Base-by-base conservation (phyloP, 345 rosid genomes). In the Aegle marmelos region DNA sequence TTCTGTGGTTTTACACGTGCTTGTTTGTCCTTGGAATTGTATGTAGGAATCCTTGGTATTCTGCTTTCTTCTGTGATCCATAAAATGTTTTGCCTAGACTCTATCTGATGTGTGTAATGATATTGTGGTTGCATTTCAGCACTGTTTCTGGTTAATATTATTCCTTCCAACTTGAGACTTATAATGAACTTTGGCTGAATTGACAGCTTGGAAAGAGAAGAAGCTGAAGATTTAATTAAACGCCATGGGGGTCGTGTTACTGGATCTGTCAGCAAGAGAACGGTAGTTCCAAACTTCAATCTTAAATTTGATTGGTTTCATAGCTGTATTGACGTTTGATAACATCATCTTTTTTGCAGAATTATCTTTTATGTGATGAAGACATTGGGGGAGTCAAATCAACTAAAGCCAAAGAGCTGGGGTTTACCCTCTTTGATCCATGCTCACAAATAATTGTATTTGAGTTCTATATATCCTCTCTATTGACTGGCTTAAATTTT, bases 201-300 rank as follows among this genome's bases (percentile, higher is more conserved):
- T 81, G 80, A 75, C 87, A 96, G 99, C 86, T 85, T 96, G 84
- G 99, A 96, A 88, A 90, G 99, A 82, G 98, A 96, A 88, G 99
- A 96, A 82, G 99, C 98, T 57, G 99, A 94, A 83, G 99, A 92
- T 87, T 79, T 96, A 85, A 91, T 96, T 75, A 96, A 94, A 87
- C 90, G 97, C 6, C 88, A 92, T 76, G 97, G 97, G 45, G 99
- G 99, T 73, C 98, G 99, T 79, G 65, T 96, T 68, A 96, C 98
- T 76, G 93, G 95, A 84, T 90, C 99, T 72, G 90, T 96, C 78
- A 96, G 99, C 99, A 96, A 94, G 89, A 96, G 91, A 88, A 96
- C 99, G 87, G 99, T 96, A 56, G 30, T 72, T 70, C 75, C 41
- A 9, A 81, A 28, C 73, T 72, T 78, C 75, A 79, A 31, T 82